Conservation (phyloP, 2,329 filamentous ascomycete genomes). For the Hyphodiscus sp. region DNA sequence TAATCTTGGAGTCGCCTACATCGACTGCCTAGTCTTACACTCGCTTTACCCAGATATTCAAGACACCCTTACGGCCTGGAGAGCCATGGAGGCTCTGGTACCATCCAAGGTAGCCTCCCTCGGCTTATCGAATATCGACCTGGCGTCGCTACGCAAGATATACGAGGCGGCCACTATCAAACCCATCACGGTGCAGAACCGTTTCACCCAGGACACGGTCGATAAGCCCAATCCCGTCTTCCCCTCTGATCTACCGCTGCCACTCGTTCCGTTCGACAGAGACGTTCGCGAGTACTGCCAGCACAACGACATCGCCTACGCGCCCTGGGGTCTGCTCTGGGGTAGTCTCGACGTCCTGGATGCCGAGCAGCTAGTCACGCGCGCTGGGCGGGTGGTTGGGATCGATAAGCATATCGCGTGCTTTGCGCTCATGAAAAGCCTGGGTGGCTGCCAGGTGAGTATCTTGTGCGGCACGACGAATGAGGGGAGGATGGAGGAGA, state of each 20-base stretch:
- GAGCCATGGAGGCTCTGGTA: conserved; percentile 5
- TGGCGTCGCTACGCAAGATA: conserved; percentile 1
- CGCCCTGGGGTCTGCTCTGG: conserved; percentile 4
- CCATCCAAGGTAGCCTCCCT: conserved; percentile 2
- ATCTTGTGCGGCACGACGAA: conserved; percentile 4
- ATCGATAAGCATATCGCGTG: conserved; percentile 4
- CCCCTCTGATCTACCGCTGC: conserved; percentile 2
- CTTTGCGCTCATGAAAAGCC: neutral
- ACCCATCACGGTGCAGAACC: conserved; percentile 2
- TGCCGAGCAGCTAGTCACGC: conserved; percentile 1
- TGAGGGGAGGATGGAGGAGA: conserved; percentile 1
- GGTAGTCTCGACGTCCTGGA: conserved; percentile 4
- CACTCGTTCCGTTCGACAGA: conserved; percentile 3
- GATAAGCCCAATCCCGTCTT: conserved; percentile 1
- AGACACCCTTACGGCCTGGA: conserved; percentile 7
- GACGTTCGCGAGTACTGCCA: conserved; percentile 7
- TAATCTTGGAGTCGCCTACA: conserved; percentile 3
- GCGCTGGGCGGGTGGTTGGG: neutral
- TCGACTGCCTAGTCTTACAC: conserved; percentile 6
- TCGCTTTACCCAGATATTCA: conserved; percentile 6
- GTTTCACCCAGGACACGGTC: conserved; percentile 3
- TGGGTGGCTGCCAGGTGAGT: conserved; percentile 1
- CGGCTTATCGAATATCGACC: conserved; percentile 3
- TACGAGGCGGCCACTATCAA: neutral
- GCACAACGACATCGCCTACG: conserved; percentile 1